Conservation (phyloP, 225 moss, liverwort and hornwort species). For the Physcomitrium patens region DNA sequence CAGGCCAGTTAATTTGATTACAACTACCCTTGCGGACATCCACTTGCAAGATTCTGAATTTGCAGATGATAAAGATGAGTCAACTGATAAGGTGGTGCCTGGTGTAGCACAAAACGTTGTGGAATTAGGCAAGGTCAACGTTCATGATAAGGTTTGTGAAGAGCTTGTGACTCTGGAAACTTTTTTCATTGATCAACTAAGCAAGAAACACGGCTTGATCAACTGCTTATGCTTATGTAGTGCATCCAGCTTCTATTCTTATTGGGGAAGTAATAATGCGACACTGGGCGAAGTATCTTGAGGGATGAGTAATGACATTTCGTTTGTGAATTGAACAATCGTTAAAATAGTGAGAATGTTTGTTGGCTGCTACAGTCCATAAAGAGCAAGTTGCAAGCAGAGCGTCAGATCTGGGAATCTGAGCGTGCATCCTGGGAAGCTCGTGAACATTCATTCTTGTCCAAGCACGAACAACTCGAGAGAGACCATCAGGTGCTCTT, state of each 20-base stretch:
- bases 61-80: constrained; percentile 40
- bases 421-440: constrained; percentile 67
- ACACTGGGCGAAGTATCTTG: not conserved
- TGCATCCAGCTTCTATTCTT: not conserved
- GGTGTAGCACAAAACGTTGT: constrained; percentile 48
- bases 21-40: constrained; percentile 45
- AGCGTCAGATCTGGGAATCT: constrained; percentile 60
- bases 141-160: constrained; percentile 72
- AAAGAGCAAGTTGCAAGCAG: constrained; percentile 57
- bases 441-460: constrained; percentile 49
- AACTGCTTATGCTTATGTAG: too few relatives aligned
- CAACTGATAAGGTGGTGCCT: constrained; percentile 27
- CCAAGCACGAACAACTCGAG: constrained; percentile 65
- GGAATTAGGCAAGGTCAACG: constrained; percentile 62
- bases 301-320: not conserved
- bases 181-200: constrained; percentile 31
- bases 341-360: not conserved
- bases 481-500: constrained; percentile 62
- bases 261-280: not conserved
- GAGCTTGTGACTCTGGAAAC: constrained; percentile 67
- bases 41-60: constrained; percentile 49
- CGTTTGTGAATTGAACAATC: not conserved
- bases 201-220: not conserved
- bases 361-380: constrained; percentile 47
- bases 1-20: constrained; percentile 50